Percentiles rank a stretch among this genome's conserved stretches.
Conservation (phyloP, 2,329 filamentous ascomycete species). For the Colletotrichum somersetense region DNA sequence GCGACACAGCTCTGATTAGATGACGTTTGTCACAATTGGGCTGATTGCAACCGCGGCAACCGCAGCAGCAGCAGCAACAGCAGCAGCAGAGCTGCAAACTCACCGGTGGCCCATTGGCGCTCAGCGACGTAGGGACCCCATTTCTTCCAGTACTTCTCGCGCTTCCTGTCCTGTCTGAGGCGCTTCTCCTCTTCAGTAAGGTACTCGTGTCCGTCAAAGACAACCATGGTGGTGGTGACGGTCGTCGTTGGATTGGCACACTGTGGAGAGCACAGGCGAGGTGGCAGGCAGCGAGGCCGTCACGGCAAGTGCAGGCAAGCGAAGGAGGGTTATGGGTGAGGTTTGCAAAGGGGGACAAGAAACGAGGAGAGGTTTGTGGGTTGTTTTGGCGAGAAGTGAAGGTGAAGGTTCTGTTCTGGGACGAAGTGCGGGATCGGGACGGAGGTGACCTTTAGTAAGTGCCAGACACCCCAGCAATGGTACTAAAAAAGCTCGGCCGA, state of each 20-base stretch:
- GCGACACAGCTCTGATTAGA: constrained; percentile 41
- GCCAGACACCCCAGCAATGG: constrained; percentile 37
- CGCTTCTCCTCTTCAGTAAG: constrained; percentile 92
- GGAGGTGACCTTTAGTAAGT: constrained; percentile 39
- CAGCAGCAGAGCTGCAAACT: constrained; percentile 47
- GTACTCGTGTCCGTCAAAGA: constrained; percentile 89
- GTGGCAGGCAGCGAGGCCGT: constrained; percentile 14
- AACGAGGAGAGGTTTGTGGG: constrained; percentile 33
- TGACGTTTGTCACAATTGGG: neutral
- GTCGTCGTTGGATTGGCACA: constrained; percentile 22
- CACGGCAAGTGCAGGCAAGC: constrained; percentile 26
- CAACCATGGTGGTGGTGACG: constrained; percentile 73
- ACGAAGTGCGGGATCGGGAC: constrained; percentile 28
- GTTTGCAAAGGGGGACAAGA: constrained; percentile 6
- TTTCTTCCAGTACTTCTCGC: constrained; percentile 96
- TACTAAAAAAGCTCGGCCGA: constrained; percentile 33
- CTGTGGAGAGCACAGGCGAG: constrained; percentile 3
- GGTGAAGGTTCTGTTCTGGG: constrained; percentile 17
- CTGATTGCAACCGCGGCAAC: neutral
- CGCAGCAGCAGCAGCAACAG: constrained; percentile 35
- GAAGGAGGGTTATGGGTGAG: constrained; percentile 19
- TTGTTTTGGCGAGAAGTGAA: constrained; percentile 28
- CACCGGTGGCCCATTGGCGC: constrained; percentile 94
- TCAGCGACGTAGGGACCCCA: constrained; percentile 96
- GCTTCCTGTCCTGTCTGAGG: constrained; percentile 85